Base-by-base conservation (phyloP, 2,329 filamentous ascomycete genomes). In the Ophiostoma ulmi region DNA sequence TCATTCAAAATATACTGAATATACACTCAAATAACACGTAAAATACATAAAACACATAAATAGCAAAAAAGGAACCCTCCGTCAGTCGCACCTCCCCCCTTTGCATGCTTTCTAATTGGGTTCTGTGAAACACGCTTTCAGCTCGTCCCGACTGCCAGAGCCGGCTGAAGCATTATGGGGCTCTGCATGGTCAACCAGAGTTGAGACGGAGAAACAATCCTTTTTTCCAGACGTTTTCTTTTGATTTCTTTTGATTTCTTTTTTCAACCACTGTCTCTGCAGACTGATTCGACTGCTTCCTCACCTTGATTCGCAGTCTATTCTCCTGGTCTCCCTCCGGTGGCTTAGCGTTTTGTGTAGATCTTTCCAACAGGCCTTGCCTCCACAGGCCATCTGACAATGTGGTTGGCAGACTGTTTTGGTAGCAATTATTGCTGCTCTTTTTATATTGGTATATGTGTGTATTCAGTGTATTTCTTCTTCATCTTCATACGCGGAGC, bases 151-250 rank as follows among this genome's bases (percentile, higher is more conserved):
- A 58, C 68, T 65, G 70, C 41, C 68, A 68, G 58, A 65, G 70
- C 65, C 68, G 68, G 70, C 70, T 72, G 70, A 72, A 70, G 63
- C 65, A 55, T 58, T 63, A 69, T 67, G 70, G 70, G 70, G 70
- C 61, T 58, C 70, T 71, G 52, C 52, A 58, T n/a, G 20, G 13
- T 22, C 48, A 55, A 55, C 48, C 48, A 55, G 20, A 55, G 20
- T 22, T 26, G n/a, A 22, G n/a, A 58, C 10, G 52, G 52, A n/a
- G 44, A 17, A 6, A 8, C 52, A 4, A 26, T 26, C 52, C 52
- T 26, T 58, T 22, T 58, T 58, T 22, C 52, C 52, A 26, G 52
- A 58, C n/a, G 52, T 0, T 48, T 48, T 20, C 44, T 48, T 48
- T 17, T 20, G 5, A 8, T 48, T 20, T 26, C 52, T 22, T 26